Evolutionary conservation across 352 stramenopile species (phyloP).

Genomic region (Globisporangium solare): DNA sequence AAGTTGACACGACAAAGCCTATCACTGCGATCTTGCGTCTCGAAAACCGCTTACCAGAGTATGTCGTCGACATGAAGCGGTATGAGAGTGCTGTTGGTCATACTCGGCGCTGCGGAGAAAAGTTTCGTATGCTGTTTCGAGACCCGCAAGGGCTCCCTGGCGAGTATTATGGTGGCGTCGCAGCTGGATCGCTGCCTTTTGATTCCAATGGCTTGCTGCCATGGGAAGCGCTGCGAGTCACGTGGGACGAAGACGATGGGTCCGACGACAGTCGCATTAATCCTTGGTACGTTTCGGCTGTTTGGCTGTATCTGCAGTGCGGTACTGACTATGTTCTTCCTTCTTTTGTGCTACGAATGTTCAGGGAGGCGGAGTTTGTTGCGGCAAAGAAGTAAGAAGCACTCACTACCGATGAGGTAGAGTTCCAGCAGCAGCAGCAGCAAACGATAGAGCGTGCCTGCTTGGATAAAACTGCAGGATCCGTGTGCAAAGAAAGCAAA

Average conservation of each 20-base stretch:
- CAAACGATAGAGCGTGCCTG: not conserved
- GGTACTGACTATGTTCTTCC: conserved; percentile 13
- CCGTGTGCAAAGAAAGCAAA: not conserved
- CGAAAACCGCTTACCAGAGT: conserved; percentile 70
- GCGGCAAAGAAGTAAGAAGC: conserved; percentile 13
- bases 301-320: conserved; percentile 1
- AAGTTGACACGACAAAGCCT: conserved; percentile 17
- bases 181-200: conserved; percentile 65
- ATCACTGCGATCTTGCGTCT: conserved; percentile 73
- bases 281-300: conserved; percentile 53
- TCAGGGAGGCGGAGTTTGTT: conserved; percentile 48
- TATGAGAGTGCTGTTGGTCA: conserved; percentile 43
- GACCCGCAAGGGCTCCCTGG: conserved; percentile 59
- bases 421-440: not conserved
- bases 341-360: conserved; percentile 1
- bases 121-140: conserved; percentile 55
- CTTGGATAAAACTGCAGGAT: not conserved
- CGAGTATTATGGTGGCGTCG: conserved; percentile 67
- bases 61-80: conserved; percentile 59
- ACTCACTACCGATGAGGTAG: not conserved
- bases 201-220: conserved; percentile 54
- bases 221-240: conserved; percentile 76
- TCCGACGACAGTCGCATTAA: conserved; percentile 81
- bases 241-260: conserved; percentile 83
- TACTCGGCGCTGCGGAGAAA: conserved; percentile 14